Conservation (phyloP, 352 stramenopile species). For the Globisporangium acanthophoron region DNA sequence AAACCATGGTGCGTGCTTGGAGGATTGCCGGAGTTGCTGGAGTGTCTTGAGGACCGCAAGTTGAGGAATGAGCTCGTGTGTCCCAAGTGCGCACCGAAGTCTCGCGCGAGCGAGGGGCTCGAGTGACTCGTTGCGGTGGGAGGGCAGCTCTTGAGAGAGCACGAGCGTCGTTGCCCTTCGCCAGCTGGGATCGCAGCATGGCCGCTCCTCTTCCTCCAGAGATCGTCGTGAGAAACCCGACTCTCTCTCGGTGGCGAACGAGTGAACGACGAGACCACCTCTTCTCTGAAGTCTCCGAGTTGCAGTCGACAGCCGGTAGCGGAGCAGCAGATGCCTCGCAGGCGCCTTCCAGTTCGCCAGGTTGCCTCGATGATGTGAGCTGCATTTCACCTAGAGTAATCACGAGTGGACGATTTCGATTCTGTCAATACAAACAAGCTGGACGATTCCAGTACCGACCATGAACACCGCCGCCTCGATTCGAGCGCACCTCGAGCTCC, state of each 20-base stretch:
- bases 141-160: not conserved
- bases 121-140: not conserved
- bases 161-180: not conserved
- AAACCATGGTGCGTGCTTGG: not conserved
- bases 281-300: not conserved
- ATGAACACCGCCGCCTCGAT: constrained; percentile 8
- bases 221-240: no score
- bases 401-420: not conserved
- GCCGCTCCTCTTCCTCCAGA: not conserved
- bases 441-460: not conserved
- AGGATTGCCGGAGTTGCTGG: not conserved
- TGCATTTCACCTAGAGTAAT: not conserved
- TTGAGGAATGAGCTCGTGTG: constrained; percentile 1
- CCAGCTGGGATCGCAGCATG: constrained; percentile 2
- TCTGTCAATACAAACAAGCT: not conserved
- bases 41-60: not conserved
- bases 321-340: not conserved
- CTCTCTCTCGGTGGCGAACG: not conserved
- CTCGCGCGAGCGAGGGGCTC: not conserved
- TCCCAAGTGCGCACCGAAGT: not conserved
- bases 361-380: not conserved
- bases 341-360: not conserved
- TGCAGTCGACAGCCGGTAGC: not conserved
- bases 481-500: constrained; percentile 43
- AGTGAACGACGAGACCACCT: not conserved